Percentiles rank a stretch among this genome's conserved stretches.
These are phyloP conservation scores for Neospora caninum DNA, from an alignment of 169 alveolate genomes.

Conservation along the genomic window DNA sequence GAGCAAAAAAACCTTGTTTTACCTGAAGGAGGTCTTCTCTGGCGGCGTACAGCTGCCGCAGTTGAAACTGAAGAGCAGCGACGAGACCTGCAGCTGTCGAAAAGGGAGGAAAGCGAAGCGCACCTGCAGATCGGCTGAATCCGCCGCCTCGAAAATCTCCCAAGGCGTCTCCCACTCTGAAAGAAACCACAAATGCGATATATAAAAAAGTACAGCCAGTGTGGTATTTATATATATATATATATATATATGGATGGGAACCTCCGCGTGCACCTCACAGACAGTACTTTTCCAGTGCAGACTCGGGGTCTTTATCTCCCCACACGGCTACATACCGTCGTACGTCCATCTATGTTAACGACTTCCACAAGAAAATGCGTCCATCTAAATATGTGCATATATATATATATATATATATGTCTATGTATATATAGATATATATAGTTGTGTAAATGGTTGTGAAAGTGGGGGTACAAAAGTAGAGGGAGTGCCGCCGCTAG, in stretches of 20 bases:
- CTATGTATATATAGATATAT: neutral
- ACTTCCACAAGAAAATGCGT: too few species aligned
- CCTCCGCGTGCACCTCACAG: too few species aligned
- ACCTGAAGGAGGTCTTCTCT: constrained; percentile 55
- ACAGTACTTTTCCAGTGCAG: too few species aligned
- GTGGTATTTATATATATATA: too few species aligned
- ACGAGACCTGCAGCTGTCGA: constrained; percentile 51
- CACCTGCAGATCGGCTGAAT: constrained; percentile 21
- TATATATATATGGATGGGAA: neutral
- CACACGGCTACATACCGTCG: too few species aligned
- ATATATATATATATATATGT: neutral
- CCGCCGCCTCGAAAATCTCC: constrained; percentile 24
- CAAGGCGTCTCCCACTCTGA: constrained; percentile 55
- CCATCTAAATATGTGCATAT: neutral
- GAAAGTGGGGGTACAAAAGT: too few species aligned
- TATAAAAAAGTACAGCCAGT: neutral
- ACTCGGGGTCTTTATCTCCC: too few species aligned
- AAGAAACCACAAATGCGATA: neutral
- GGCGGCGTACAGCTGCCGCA: constrained; percentile 41
- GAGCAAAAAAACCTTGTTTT: too few species aligned
- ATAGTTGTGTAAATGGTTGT: too few species aligned
- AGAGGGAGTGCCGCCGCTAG: too few species aligned
- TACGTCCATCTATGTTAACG: too few species aligned
- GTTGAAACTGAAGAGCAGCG: neutral
- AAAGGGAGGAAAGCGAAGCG: constrained; percentile 40